Evolutionary conservation across 106 monocot species (phyloP), one percentile per base, ranked within the genome.

Genomic region (Acanthochlamys bracteata): DNA sequence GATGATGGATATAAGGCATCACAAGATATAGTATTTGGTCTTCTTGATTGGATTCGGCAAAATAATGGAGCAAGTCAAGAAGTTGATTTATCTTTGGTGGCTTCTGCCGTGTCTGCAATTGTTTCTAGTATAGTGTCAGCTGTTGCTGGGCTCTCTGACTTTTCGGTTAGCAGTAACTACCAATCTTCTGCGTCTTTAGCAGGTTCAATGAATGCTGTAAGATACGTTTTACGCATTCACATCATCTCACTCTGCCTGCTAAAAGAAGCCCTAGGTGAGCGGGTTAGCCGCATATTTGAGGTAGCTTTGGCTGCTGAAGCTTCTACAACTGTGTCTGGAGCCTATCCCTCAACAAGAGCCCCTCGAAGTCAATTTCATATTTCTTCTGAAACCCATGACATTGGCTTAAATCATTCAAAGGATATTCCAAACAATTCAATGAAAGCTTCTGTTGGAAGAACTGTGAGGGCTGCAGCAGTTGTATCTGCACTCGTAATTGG

Each of bases 401-500:
- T 67, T 2, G 82, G 43, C 66, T 57, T 59, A 40, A 85, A 70
- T 74, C 70, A 75, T 72, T 77, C 86, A 58, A 90, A 76, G 66
- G 90, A 96, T 0, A 69, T 65, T 49, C 22, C 68, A 41, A 89
- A 73, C 47, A 87, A 75, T 77, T 69, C 79, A 42, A 39, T 71
- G n/a, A 95, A 86, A 57, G 19, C 59, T 11, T 61, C 79, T 74
- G 65, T 71, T 63, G 72, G 75, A 68, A 90, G 76, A 59, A 57
- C 74, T 69, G 65, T 79, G 55, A 96, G 80, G 62, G 71, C 77
- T 72, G 85, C 91, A 24, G 85, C 96, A 11, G 84, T 85, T 63
- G 82, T 98, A 42, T 98, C 96, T 69, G 88, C 96, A 17, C 88
- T 98, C 72, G 67, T 91, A 62, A 27, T 98, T 74, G 96, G 96